Evolutionary conservation across 345 rosid genomes (phyloP).

Genomic region (Ricinus communis): DNA sequence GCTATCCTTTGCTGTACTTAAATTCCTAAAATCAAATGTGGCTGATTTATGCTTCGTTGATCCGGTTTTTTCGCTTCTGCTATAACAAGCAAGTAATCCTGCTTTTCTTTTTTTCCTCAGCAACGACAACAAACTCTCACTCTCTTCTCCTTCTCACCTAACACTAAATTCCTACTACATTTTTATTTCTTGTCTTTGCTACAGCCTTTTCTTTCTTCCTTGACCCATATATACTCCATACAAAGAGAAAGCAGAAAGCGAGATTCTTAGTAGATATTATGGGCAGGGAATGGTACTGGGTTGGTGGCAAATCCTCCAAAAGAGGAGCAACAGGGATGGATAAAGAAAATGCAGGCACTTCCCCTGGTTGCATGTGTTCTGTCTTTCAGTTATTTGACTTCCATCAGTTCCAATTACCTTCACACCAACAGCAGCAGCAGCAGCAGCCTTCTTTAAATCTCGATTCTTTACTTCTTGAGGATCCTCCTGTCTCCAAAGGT

Average conservation of each 20-base stretch:
- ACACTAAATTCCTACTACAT: not conserved
- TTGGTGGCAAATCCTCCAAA: constrained; percentile 39
- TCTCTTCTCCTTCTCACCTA: not conserved
- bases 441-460: constrained; percentile 46
- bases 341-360: not conserved
- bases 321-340: constrained; percentile 15
- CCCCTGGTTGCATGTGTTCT: constrained; percentile 76
- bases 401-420: constrained; percentile 51
- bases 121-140: not conserved
- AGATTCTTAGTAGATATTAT: constrained; percentile 21
- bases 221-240: not conserved
- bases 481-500: constrained; percentile 45
- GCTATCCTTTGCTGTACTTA: constrained; percentile 6
- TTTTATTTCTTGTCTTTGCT: constrained; percentile 6
- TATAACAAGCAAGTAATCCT: no score
- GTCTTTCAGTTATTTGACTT: constrained; percentile 78
- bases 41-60: constrained; percentile 36
- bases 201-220: not conserved
- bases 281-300: constrained; percentile 58
- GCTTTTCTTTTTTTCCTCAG: constrained; percentile 12
- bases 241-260: not conserved
- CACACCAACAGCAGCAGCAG: constrained; percentile 47
- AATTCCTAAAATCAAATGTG: constrained; percentile 22
- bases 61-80: constrained; percentile 41
- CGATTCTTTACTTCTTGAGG: constrained; percentile 24